These are phyloP conservation scores for Dissophora globulifera DNA, from an alignment of 192 early-diverging fungal species.

Conservation along the genomic window DNA sequence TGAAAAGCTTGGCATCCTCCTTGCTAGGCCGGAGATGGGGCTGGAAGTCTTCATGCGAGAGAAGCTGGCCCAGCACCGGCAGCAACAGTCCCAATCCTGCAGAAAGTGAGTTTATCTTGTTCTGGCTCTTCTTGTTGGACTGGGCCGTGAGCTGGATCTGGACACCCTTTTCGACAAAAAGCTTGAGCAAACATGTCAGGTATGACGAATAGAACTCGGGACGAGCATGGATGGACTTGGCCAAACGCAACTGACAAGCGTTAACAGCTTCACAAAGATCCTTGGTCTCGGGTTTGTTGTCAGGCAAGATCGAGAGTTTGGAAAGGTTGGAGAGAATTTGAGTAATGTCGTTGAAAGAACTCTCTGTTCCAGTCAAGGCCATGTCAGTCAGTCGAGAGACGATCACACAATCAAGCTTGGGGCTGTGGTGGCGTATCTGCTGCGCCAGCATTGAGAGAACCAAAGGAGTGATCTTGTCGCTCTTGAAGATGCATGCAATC, in stretches of 20 bases:
- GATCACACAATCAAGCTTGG: conserved; percentile 60
- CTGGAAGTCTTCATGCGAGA: conserved; percentile 68
- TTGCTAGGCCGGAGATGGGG: conserved; percentile 64
- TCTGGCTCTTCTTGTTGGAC: conserved; percentile 54
- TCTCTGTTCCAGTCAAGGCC: conserved; percentile 65
- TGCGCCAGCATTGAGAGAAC: conserved; percentile 73
- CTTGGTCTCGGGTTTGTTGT: conserved; percentile 56
- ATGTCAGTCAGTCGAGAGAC: conserved; percentile 69
- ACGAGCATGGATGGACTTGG: conserved; percentile 55
- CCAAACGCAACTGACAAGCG: conserved; percentile 58
- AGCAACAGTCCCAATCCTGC: conserved; percentile 67
- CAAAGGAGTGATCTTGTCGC: conserved; percentile 68
- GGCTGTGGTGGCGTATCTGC: conserved; percentile 64
- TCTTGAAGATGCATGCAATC: conserved; percentile 63
- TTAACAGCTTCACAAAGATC: conserved; percentile 60
- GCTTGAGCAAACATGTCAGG: conserved; percentile 59
- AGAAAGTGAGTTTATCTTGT: conserved; percentile 57
- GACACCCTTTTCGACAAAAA: conserved; percentile 72
- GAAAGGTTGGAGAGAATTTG: conserved; percentile 58
- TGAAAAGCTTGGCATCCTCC: conserved; percentile 77
- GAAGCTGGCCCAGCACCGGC: conserved; percentile 69
- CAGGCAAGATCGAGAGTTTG: conserved; percentile 54
- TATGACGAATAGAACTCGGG: conserved; percentile 69
- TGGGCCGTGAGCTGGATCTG: conserved; percentile 61
- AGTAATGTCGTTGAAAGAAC: conserved; percentile 71